Conservation (phyloP, 495 filamentous ascomycete species). For the Penicillium taxi region DNA sequence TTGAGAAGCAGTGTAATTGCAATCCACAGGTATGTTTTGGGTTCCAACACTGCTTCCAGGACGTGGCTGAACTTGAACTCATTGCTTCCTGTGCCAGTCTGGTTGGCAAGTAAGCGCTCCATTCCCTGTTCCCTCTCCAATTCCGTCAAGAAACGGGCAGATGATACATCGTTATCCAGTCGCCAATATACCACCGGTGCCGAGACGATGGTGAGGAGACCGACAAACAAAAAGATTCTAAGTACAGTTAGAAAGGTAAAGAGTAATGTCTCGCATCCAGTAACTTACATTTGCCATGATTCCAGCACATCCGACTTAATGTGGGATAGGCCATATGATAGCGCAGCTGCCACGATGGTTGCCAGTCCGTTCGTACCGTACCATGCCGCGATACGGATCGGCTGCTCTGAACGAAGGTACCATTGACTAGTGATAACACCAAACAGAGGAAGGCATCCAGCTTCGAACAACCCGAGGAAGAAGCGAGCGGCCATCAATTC, state of each 20-base stretch:
- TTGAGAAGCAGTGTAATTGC: constrained; percentile 51
- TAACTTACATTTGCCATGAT: constrained; percentile 55
- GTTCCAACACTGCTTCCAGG: constrained; percentile 38
- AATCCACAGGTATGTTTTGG: constrained; percentile 43
- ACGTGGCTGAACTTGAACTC: constrained; percentile 43
- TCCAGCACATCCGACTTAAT: constrained; percentile 43
- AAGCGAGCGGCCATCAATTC: constrained; percentile 40
- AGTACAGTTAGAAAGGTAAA: neutral
- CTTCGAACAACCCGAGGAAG: constrained; percentile 45
- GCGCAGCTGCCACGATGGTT: constrained; percentile 38
- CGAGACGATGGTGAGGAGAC: constrained; percentile 40
- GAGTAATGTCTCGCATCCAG: neutral
- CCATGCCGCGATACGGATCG: constrained; percentile 42
- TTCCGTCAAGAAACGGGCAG: constrained; percentile 53
- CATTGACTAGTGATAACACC: constrained; percentile 43
- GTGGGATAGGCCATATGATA: constrained; percentile 47
- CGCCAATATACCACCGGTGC: constrained; percentile 36
- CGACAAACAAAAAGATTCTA: constrained; percentile 41
- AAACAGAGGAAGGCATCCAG: constrained; percentile 53
- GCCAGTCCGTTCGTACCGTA: constrained; percentile 44
- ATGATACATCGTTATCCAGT: constrained; percentile 40
- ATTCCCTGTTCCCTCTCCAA: constrained; percentile 52
- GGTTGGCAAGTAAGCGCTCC: constrained; percentile 54
- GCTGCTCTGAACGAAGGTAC: constrained; percentile 45
- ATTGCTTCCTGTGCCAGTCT: constrained; percentile 46